Evolutionary conservation across 2,329 filamentous ascomycete genomes (phyloP), one percentile per base, ranked within the genome.

Genomic region (Colletotrichum sp.): DNA sequence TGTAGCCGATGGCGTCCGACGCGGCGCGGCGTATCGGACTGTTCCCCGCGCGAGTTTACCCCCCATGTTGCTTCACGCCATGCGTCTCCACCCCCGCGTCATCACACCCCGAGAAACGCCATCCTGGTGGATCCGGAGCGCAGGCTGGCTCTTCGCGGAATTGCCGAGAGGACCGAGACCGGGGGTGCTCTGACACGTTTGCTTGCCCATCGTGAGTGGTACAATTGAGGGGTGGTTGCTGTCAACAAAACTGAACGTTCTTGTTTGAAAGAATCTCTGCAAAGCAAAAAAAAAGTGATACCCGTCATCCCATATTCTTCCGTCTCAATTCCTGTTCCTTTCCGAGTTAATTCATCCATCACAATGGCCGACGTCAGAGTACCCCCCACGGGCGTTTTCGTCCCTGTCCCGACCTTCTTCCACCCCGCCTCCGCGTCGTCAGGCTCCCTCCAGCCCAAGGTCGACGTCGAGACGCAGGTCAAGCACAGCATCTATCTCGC

Each of bases 371-470:
- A 68, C 34, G 70, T 39, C 13, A 75, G 73, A 65, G 73, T 75
- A 60, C 88, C 87, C 57, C 86, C 87, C 12, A 84, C 86, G 61
- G 89, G 89, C 71, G 87, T 91, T 79, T 90, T 88, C 81, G 89
- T 91, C 72, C 90, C 90, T 28, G 89, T 92, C 60, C 92, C 92
- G 34, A 93, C 92, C 60, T 93, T 93, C 87, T 93, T 91, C 83
- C 82, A 86, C 32, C 57, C 81, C 70, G 77, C 80, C 52, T 82
- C 84, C 7, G 82, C 87, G 10, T 82, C 83, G 21, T 87, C 87
- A 73, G 84, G 85, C 34, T 79, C 85, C 4, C 82, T 88, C 34
- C 85, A 88, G 36, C 85, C 89, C 36, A 86, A 86, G n/a, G 82
- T 93, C 57, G 92, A 93, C 79, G 85, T 91, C 72, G 85, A 87